Conservation (phyloP, 768 basidiomycete species). For the Clavulina sp. region DNA sequence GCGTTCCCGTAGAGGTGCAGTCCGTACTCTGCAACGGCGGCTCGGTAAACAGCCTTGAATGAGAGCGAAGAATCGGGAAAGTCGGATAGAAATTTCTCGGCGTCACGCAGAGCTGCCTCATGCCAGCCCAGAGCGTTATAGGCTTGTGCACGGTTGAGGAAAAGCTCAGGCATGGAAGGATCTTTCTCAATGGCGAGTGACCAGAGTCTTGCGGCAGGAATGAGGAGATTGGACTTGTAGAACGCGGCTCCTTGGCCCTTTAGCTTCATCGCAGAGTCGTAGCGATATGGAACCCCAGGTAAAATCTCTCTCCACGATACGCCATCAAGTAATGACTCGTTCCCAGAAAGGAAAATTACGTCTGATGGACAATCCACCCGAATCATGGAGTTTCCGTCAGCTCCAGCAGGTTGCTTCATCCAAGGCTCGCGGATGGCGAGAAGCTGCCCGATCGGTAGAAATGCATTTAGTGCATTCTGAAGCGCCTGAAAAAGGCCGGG, state of each 20-base stretch:
- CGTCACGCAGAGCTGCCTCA: constrained; percentile 16
- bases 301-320: constrained; percentile 6
- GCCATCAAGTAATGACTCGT: neutral
- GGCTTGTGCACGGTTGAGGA: constrained; percentile 17
- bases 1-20: constrained; percentile 12
- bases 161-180: constrained; percentile 10
- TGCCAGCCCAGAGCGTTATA: constrained; percentile 15
- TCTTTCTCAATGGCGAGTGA: too few relatives aligned
- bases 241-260: too few relatives aligned
- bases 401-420: constrained; percentile 1
- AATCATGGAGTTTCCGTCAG: neutral
- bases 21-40: constrained; percentile 13
- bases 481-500: constrained; percentile 2
- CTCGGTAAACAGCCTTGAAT: constrained; percentile 16
- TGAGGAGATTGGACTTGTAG: too few relatives aligned
- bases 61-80: neutral
- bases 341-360: constrained; percentile 1
- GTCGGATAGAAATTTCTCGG: constrained; percentile 12
- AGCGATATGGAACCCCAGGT: too few relatives aligned
- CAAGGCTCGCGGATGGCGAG: constrained; percentile 13
- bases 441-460: constrained; percentile 11
- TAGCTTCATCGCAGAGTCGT: too few relatives aligned
- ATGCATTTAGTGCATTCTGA: constrained; percentile 8
- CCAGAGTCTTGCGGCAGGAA: too few relatives aligned
- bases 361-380: constrained; percentile 12